Evolutionary conservation across 2,329 filamentous ascomycete species (phyloP).

Genomic region (Arthrobotrys conoides): DNA sequence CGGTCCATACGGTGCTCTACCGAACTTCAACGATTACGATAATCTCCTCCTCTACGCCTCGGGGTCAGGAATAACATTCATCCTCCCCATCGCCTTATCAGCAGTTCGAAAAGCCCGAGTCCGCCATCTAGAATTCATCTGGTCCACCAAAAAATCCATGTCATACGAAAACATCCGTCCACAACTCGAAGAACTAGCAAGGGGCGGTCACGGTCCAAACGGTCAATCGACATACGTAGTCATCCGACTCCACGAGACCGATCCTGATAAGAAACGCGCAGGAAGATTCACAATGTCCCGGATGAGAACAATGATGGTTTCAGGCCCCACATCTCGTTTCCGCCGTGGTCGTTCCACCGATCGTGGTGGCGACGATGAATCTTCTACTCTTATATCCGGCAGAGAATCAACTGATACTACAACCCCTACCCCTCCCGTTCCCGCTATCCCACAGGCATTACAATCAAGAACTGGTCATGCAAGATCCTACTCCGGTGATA

Average conservation of each 20-base stretch:
- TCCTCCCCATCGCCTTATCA: conserved; percentile 56
- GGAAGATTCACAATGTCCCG: conserved; percentile 49
- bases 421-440: conserved; percentile 56
- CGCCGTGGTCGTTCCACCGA: conserved; percentile 28
- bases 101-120: conserved; percentile 56
- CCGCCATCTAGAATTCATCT: conserved; percentile 59
- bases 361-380: conserved; percentile 32
- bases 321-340: conserved; percentile 31
- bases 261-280: conserved; percentile 48
- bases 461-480: conserved; percentile 48
- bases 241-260: conserved; percentile 61
- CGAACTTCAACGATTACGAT: conserved; percentile 59
- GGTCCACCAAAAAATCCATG: conserved; percentile 59
- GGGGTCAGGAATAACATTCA: conserved; percentile 59
- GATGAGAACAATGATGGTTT: conserved; percentile 48
- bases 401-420: conserved; percentile 21
- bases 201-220: conserved; percentile 48
- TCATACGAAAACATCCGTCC: conserved; percentile 61
- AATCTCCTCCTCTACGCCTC: conserved; percentile 58
- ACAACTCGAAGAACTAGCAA: conserved; percentile 58
- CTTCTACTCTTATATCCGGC: conserved; percentile 45
- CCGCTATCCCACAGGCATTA: conserved; percentile 37
- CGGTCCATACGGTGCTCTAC: conserved; percentile 57
- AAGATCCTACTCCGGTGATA: conserved; percentile 49
- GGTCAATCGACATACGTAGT: conserved; percentile 59